Percentiles rank a stretch among this genome's conserved stretches.
Conservation (phyloP, 169 alveolate species). For the Cystoisospora suis region DNA sequence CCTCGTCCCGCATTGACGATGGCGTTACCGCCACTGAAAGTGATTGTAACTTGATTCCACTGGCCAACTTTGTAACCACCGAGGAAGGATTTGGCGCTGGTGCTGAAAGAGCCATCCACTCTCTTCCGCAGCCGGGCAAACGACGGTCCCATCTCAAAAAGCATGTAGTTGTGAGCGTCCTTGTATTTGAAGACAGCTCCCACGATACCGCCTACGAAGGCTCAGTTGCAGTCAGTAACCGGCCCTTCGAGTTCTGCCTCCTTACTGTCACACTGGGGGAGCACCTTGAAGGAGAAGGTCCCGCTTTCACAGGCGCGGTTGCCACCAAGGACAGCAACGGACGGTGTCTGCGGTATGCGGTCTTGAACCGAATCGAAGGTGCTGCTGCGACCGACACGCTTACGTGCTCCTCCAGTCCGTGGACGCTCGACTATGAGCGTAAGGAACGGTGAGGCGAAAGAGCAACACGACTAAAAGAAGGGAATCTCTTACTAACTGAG, state of each 20-base stretch:
- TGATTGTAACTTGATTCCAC: conserved; percentile 77
- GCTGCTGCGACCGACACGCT: background rate
- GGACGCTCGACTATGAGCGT: conserved; percentile 7
- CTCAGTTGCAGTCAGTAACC: background rate
- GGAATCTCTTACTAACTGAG: conserved; percentile 71
- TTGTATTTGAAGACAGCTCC: conserved; percentile 79
- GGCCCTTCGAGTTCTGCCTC: background rate
- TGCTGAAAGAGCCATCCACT: conserved; percentile 71
- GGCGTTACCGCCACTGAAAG: conserved; percentile 72
- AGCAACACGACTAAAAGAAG: background rate
- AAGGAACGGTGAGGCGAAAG: background rate
- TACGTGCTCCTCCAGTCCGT: conserved; percentile 7
- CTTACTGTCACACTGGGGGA: conserved; percentile 79
- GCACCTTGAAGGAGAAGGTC: conserved; percentile 72
- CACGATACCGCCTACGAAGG: conserved; percentile 72
- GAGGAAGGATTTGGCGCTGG: conserved; percentile 74
- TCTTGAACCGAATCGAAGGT: background rate
- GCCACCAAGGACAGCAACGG: conserved; percentile 76
- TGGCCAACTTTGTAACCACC: conserved; percentile 67
- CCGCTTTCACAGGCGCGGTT: conserved; percentile 80
- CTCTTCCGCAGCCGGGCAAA: conserved; percentile 77
- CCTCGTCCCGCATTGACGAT: conserved; percentile 77
- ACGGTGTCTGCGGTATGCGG: conserved; percentile 39
- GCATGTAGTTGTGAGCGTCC: conserved; percentile 78
- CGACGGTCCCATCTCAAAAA: conserved; percentile 77